phyloP scores from a whole-genome alignment of 805 yeast species.

The Wickerhamiella australiensis region DNA sequence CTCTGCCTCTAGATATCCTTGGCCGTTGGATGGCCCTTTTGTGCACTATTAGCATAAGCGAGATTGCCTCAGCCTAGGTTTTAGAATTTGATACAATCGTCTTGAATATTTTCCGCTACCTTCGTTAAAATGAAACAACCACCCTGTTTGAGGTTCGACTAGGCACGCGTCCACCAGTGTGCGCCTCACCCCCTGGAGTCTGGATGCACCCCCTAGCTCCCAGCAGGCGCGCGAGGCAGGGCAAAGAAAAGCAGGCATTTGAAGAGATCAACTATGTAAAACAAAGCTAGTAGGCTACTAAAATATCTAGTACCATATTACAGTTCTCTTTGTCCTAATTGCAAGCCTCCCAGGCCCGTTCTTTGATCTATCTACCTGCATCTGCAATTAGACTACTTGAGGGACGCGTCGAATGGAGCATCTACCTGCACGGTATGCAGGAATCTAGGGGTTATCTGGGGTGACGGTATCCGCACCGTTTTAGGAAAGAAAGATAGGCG shows the following conservation, averaged over 20 bases:
- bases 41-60: neutral
- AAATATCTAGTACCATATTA: neutral
- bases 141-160: neutral
- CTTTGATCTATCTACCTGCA: constrained; percentile 1
- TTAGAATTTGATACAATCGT: neutral
- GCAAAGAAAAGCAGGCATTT: too few relatives aligned
- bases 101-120: neutral
- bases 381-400: neutral
- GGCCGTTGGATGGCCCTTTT: too few relatives aligned
- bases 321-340: neutral
- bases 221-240: too few relatives aligned
- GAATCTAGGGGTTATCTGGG: neutral
- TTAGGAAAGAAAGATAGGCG: neutral
- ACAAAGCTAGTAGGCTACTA: too few relatives aligned
- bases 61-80: neutral
- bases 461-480: neutral
- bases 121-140: neutral
- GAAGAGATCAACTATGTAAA: too few relatives aligned
- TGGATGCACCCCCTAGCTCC: too few relatives aligned
- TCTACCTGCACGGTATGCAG: neutral
- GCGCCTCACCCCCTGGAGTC: neutral
- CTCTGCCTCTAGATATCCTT: too few relatives aligned
- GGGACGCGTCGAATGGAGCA: neutral
- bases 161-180: neutral
- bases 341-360: too few relatives aligned